Evolutionary conservation across 176 grass and related monocot species (phyloP), one percentile per base, ranked within the genome.

Genomic region (Musa troglodytarum): DNA sequence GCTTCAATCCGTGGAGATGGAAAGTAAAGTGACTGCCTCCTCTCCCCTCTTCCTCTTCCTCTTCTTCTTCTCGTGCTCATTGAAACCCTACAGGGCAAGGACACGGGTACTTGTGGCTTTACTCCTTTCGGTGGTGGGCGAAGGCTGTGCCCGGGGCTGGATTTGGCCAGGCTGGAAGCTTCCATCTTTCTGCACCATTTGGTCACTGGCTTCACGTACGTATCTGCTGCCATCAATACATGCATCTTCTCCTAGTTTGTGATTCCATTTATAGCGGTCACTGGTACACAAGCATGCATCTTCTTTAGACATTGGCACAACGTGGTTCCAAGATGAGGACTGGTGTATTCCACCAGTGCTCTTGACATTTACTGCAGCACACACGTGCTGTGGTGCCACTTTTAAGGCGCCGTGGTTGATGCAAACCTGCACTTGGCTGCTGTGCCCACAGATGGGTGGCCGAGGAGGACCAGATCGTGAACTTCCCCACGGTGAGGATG

Each of bases 1-100:
- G 74, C 78, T 99, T 99, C 82, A 86, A 94, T 78, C 95, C 95
- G 78, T 99, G 95, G 95, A 99, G 95, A 78, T 99, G 95, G 95
- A 92, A 98, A 88, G 90, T 94, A 83, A 86, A 63, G 63, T 8
- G 19, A 68, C 2, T 59, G 25, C 19, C 25, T 29, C 29, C 13
- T 74, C 17, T 16, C 7, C 12, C 15, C 74, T 1, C 8, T 67
- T 58, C 63, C 59, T 53, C 63, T 65, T 57, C 73, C 61, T 56
- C 72, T 54, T 83, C 64, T 52, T 84, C 73, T 82, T 15, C 69
- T 63, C 29, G 9, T 53, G 16, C 24, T 43, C 34, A 43, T 43
- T 0, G 34, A 29, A 13, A 25, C 83, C 80, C 77, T 68, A 88
- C 85, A 98, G 94, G 94, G 84, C 65, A 89, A 85, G 84, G 90